Evolutionary conservation across 257 asterid species (phyloP).

Genomic region (Apocynum venetum): DNA sequence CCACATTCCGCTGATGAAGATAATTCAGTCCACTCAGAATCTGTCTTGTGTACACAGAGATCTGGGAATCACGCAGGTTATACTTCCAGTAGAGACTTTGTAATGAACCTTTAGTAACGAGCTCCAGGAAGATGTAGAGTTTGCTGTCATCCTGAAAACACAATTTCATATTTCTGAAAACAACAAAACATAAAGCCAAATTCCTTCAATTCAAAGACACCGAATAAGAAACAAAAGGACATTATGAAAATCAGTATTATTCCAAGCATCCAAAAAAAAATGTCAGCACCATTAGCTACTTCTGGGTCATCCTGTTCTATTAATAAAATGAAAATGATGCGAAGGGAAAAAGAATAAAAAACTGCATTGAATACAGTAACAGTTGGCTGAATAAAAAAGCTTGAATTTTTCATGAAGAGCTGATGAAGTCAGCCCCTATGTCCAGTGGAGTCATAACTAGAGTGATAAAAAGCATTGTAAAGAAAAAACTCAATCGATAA

Average conservation of each 20-base stretch:
- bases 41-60: conserved; percentile 84
- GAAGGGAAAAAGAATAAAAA: no score
- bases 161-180: not conserved
- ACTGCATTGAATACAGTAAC: not conserved
- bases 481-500: not conserved
- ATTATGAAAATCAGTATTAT: not conserved
- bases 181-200: not conserved
- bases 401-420: not conserved
- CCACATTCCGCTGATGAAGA: conserved; percentile 74
- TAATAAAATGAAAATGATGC: not conserved
- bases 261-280: not conserved
- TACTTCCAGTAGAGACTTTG: conserved; percentile 71
- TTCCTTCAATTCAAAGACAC: not conserved
- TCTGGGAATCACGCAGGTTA: conserved; percentile 65
- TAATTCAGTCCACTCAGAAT: conserved; percentile 85
- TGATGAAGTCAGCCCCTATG: not conserved
- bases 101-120: conserved; percentile 83
- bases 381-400: not conserved
- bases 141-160: conserved; percentile 63
- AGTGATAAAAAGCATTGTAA: not conserved
- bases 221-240: not conserved
- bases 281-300: not conserved
- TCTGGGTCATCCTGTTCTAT: not conserved
- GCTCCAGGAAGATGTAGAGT: conserved; percentile 89
- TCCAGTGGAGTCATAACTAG: not conserved